Evolutionary conservation across 768 basidiomycete genomes (phyloP).

Genomic region (Roridomyces roridus): DNA sequence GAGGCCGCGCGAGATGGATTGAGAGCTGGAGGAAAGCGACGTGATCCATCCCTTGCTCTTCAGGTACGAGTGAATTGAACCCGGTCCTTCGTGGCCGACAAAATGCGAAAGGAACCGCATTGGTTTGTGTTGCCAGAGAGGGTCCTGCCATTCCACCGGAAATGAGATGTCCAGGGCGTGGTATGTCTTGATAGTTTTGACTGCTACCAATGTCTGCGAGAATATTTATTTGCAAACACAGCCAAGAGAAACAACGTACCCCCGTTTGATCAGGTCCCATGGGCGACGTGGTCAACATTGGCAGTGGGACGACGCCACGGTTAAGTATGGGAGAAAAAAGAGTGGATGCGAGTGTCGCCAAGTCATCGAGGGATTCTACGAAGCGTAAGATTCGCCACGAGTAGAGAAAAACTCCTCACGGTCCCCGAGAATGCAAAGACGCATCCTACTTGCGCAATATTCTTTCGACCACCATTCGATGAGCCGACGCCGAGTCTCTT

Average conservation of each 20-base stretch:
- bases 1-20: conserved; percentile 80
- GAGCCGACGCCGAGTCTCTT: conserved; percentile 78
- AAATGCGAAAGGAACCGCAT: conserved; percentile 78
- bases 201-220: conserved; percentile 74
- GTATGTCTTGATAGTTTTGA: conserved; percentile 90
- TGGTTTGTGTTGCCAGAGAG: conserved; percentile 81
- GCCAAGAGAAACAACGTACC: conserved; percentile 48
- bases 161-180: conserved; percentile 85
- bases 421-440: conserved; percentile 79
- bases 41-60: conserved; percentile 91
- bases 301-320: conserved; percentile 63
- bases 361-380: conserved; percentile 76
- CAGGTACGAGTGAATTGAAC: conserved; percentile 89
- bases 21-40: conserved; percentile 69
- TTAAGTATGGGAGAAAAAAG: conserved; percentile 78
- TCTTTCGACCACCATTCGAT: conserved; percentile 89
- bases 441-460: conserved; percentile 86
- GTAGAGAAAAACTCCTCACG: conserved; percentile 47
- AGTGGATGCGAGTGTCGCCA: conserved; percentile 64
- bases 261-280: conserved; percentile 75
- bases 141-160: conserved; percentile 74
- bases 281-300: conserved; percentile 74
- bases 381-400: conserved; percentile 1
- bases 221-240: conserved; percentile 28
- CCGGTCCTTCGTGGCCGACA: conserved; percentile 91